Base-by-base conservation (phyloP, 2,329 filamentous ascomycete genomes). In the Sordariomycetes sp. region DNA sequence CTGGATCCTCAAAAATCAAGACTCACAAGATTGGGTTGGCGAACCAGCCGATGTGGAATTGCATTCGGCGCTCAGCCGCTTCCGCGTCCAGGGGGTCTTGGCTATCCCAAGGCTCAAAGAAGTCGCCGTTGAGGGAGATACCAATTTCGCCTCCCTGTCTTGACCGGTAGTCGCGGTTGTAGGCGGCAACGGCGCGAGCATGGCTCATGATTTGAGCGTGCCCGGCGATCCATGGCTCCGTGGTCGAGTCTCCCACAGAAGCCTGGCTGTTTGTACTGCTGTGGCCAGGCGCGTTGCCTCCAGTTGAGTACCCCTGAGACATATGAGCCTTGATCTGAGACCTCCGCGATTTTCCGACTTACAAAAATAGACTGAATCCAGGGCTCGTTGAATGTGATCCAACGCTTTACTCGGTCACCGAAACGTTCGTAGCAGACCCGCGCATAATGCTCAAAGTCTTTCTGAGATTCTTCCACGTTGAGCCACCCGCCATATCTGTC, bases 321-420 rank as follows among this genome's bases (percentile, higher is more conserved):
- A 14, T 19, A 27, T 41, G 25, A 40, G 30, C 15, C 10, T 21
- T 15, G 9, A 6, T 6, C 15, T 8, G 11, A 19, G 9, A 20
- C 17, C 31, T 7, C 4, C 15, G 19, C 7, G 30, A 15, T 21
- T n/a, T 14, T 6, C 17, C 10, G 4, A 40, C 46, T 35, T 39
- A 53, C 51, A 37, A 54, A 59, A 30, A 59, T 51, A 1, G 57
- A 49, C 12, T 57, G 47, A 2, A 61, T 59, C 51, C 47, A 55
- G 1, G 58, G 58, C 26, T 63, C 59, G 30, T 61, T 62, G 10
- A 60, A 41, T 0, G 57, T 63, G 32, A 60, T 50, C 58, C 58
- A 63, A n/a, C 54, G 43, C 23, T 50, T 49, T 1, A 62, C 59
- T 0, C 55, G 46, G 26, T 60, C 53, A 2, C 72, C 71, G 19